Conservation (phyloP, 345 rosid species). For the Diplotaxis tenuifolia region DNA sequence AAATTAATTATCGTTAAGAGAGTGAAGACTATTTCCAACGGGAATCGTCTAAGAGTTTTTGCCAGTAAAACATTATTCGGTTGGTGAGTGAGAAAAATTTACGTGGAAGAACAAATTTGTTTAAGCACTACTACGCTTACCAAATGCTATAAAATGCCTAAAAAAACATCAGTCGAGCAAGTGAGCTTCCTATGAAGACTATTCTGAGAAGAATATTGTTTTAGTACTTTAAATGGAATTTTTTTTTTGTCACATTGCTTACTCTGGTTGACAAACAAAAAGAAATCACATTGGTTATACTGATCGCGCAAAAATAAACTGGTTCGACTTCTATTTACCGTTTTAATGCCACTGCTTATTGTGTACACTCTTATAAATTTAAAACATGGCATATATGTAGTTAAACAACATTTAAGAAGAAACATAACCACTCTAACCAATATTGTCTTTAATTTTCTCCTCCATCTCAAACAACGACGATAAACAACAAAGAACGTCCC, state of each 20-base stretch:
- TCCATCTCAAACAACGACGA: conserved; percentile 32
- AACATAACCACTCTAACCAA: not conserved
- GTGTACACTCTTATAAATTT: not conserved
- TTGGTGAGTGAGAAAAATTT: not conserved
- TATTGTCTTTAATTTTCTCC: conserved; percentile 19
- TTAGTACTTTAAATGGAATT: not conserved
- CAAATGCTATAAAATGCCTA: not conserved
- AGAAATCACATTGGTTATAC: conserved; percentile 14
- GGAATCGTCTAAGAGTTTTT: not conserved
- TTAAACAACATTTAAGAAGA: not conserved
- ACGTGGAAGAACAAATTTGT: not conserved
- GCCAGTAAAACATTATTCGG: not conserved
- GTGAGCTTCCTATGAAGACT: not conserved
- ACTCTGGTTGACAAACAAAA: conserved; percentile 9
- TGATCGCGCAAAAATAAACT: conserved; percentile 13
- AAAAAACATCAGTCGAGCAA: not conserved
- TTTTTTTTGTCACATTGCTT: not conserved
- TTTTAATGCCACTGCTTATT: not conserved
- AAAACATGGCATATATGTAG: not conserved
- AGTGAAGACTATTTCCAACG: too few species aligned
- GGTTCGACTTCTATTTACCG: not conserved
- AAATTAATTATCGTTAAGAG: too few species aligned
- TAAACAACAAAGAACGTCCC: conserved; percentile 18
- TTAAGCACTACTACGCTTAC: not conserved
- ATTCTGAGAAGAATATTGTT: not conserved